A percentile compares a stretch with the other conserved stretches of the same genome.
phyloP scores from a whole-genome alignment of 371 early-diverging fungal species.

The Sporodiniella umbellata region DNA sequence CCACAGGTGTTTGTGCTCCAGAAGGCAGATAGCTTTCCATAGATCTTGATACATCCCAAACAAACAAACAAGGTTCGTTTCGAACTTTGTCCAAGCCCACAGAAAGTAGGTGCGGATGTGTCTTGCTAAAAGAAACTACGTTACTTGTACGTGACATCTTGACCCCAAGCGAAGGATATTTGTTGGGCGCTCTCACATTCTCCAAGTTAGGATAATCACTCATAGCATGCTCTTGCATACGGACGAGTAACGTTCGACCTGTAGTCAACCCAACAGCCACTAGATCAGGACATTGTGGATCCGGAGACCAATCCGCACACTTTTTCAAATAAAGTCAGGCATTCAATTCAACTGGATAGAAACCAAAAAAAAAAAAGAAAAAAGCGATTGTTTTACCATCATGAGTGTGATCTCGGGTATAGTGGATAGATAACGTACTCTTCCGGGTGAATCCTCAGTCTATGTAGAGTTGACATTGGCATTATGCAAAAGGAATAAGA shows the following conservation, averaged over 20 bases:
- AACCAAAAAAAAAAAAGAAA: too few relatives aligned
- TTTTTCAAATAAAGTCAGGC: too few relatives aligned
- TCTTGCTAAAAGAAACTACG: conserved; percentile 67
- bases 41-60: conserved; percentile 73
- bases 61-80: conserved; percentile 68
- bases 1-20: conserved; percentile 31
- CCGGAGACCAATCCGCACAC: conserved; percentile 80
- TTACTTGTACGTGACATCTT: conserved; percentile 70
- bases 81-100: conserved; percentile 75
- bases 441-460: conserved; percentile 46
- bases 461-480: conserved; percentile 14
- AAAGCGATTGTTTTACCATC: too few relatives aligned
- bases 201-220: conserved; percentile 24
- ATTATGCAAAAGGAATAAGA: not conserved
- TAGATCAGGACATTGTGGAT: conserved; percentile 59
- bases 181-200: conserved; percentile 22
- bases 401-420: conserved; percentile 60
- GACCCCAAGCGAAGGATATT: conserved; percentile 52
- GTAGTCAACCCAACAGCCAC: conserved; percentile 72
- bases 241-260: conserved; percentile 61
- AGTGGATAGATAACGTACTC: conserved; percentile 53
- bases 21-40: conserved; percentile 31
- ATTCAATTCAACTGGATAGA: too few relatives aligned
- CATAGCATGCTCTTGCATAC: conserved; percentile 48
- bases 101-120: conserved; percentile 58